Evolutionary conservation across 345 rosid species (phyloP).

Genomic region (Gossypium bickii): DNA sequence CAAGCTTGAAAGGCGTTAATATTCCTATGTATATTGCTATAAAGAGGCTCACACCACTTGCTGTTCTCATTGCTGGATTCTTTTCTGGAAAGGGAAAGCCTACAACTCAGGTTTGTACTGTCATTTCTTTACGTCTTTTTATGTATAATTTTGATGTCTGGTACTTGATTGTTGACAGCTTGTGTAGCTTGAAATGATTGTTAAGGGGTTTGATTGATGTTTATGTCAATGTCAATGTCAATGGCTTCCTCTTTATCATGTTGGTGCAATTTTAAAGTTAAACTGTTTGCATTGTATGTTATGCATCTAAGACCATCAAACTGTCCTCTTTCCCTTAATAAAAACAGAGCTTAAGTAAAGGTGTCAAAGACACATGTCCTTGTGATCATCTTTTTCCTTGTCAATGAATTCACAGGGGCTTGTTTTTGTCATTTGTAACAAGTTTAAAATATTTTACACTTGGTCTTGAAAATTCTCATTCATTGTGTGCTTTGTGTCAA

Average conservation of each 20-base stretch:
- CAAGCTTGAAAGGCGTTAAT: constrained; percentile 96
- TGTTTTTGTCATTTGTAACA: not conserved
- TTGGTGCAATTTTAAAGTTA: not conserved
- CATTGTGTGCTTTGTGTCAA: constrained; percentile 12
- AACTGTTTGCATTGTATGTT: no score
- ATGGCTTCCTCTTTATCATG: not conserved
- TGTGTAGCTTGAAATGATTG: not conserved
- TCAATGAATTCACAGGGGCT: not conserved
- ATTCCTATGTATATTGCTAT: constrained; percentile 98
- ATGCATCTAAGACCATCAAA: no score
- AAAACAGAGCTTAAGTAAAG: not conserved
- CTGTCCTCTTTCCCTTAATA: not conserved
- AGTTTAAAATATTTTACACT: not conserved
- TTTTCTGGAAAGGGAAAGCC: constrained; percentile 78
- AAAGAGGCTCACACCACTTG: constrained; percentile 92
- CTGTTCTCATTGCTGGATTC: constrained; percentile 69
- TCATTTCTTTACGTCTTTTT: not conserved
- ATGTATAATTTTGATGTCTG: not conserved
- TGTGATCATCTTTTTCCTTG: not conserved
- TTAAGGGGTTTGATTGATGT: not conserved
- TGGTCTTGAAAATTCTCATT: not conserved
- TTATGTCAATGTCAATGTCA: not conserved
- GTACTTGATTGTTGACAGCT: not conserved
- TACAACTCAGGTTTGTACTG: constrained; percentile 54
- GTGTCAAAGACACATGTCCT: not conserved